Base-by-base conservation (phyloP, 441 rosid species). In the Pelargonium cotyledonis region DNA sequence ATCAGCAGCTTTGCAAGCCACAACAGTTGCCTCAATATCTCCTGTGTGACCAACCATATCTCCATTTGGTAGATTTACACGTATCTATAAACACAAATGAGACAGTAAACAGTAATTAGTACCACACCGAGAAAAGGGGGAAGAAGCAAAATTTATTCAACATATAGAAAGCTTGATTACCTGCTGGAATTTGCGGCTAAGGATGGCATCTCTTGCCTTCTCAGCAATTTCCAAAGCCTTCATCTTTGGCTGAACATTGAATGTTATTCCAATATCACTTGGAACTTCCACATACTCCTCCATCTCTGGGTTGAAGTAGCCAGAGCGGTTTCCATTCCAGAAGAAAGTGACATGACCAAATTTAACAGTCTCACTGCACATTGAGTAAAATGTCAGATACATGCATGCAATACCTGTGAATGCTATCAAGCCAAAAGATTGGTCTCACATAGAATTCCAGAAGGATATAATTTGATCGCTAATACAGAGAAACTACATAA, bases 1-100 rank as follows among this genome's bases (percentile, higher is more conserved):
- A 79, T 95, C 98, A 68, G 97, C 95, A 75, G 86, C 93, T 77
- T 90, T 89, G 86, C 97, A 95, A 1, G 87, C 97, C 63, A 91
- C 92, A 65, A 87, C 74, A 6, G 97, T 92, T 6, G 99, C 98
- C 68, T 86, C 77, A 68, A 95, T 81, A 66, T 92, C 98, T 77
- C 98, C 98, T 0, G 99, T 95, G 71, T 95, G 99, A 71, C 98
- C 99, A 70, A 95, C 98, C 99, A 90, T 92, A 83, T 92, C 98
- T 66, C 97, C 47, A 76, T 92, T 95, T 73, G 99, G 97, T 67
- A 95, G 70, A 83, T 95, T 95, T 51, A 95, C 97, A 63, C 98
- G 93, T 8, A 92, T 88, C 99, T 95, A 21, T 23, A 23, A 66
- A 15, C 65, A 61, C 68, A 75, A 2, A 38, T 58, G 79, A 40